A percentile compares a stretch with the other conserved stretches of the same genome.
These are phyloP conservation scores for Trametes polyzona DNA, from an alignment of 1,284 basidiomycete genomes.

Conservation along the genomic window DNA sequence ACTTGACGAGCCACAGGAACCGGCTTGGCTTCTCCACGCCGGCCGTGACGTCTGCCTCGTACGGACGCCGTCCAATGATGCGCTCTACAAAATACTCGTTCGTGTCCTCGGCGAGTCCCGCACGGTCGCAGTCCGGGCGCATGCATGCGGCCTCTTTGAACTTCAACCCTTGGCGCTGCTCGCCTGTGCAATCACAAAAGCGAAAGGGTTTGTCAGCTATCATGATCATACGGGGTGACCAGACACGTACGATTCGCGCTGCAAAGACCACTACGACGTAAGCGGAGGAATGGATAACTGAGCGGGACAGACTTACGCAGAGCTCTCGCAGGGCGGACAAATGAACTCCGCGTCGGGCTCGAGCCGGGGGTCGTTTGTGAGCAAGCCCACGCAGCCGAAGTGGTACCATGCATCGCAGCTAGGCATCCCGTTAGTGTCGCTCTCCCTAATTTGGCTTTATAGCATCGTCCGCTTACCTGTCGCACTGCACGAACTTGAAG, in stretches of 20 bases:
- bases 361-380: conserved; percentile 13
- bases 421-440: not conserved
- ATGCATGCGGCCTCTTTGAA: conserved; percentile 21
- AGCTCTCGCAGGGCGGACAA: conserved; percentile 22
- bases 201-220: not conserved
- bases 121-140: conserved; percentile 26
- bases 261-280: not conserved
- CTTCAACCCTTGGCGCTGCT: conserved; percentile 12
- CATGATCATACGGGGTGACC: not conserved
- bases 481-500: conserved; percentile 21
- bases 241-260: conserved; percentile 9
- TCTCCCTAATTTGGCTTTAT: not conserved
- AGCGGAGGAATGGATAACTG: not conserved
- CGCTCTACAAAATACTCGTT: conserved; percentile 28
- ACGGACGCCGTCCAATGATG: conserved; percentile 25
- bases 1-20: conserved; percentile 25
- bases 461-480: not conserved
- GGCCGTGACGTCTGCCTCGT: conserved; percentile 8
- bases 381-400: conserved; percentile 22
- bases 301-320: conserved; percentile 7
- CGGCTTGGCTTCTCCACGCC: conserved; percentile 3
- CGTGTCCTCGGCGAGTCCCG: conserved; percentile 20
- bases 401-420: conserved; percentile 28
- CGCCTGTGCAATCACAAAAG: not conserved
- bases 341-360: conserved; percentile 18